phyloP scores from a whole-genome alignment of 2,329 filamentous ascomycete species.

The Fusarium sp. region DNA sequence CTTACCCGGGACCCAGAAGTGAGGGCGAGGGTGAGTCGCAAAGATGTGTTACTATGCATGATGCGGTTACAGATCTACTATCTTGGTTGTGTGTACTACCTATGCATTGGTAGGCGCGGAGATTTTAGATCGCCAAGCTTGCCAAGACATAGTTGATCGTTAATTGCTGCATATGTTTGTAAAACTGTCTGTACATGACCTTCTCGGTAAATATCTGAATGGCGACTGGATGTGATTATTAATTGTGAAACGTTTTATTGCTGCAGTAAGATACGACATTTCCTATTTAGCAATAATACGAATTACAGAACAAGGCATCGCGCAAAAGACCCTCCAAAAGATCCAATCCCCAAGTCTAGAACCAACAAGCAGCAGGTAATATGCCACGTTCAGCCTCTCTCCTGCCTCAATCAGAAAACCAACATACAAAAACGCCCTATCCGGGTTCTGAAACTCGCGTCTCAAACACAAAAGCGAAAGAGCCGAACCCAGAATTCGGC shows the following conservation, averaged over 20 bases:
- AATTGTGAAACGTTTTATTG: background rate
- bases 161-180: no score
- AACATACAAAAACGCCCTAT: background rate
- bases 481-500: conserved; percentile 12
- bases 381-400: background rate
- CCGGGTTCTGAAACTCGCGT: background rate
- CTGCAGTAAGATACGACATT: background rate
- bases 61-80: background rate
- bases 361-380: background rate
- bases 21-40: background rate
- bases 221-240: background rate
- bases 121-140: background rate
- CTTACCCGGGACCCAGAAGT: background rate
- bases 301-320: background rate
- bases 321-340: background rate
- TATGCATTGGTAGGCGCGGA: background rate
- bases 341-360: background rate
- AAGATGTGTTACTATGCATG: background rate
- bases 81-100: background rate
- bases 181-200: background rate
- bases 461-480: background rate
- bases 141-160: background rate
- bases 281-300: background rate
- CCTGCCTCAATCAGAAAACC: background rate
- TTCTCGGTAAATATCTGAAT: background rate